phyloP scores from a whole-genome alignment of 176 grass and related monocot species.

The Chloris gayana region DNA sequence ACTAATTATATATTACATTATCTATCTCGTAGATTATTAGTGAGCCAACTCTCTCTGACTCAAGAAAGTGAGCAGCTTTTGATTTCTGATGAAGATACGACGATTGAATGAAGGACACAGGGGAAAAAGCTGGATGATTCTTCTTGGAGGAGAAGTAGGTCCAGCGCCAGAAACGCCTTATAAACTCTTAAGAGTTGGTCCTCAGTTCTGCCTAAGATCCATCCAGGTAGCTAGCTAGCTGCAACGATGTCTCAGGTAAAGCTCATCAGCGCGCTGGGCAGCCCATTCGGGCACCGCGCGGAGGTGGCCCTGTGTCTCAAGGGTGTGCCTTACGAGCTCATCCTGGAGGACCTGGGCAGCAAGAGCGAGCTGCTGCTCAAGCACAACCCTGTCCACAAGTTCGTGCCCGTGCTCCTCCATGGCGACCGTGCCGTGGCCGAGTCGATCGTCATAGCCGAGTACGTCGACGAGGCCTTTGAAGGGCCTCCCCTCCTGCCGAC shows the following conservation, averaged over 20 bases:
- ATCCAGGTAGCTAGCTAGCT: rapidly evolving
- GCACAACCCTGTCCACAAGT: constrained; percentile 51
- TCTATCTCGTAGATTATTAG: neutral
- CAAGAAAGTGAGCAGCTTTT: neutral
- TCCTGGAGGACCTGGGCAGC: neutral
- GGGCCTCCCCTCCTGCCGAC: constrained; percentile 1
- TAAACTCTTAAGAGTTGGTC: neutral
- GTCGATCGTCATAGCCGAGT: constrained; percentile 53
- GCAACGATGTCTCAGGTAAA: neutral
- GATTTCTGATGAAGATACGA: neutral
- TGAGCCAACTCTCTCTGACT: neutral
- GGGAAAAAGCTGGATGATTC: neutral
- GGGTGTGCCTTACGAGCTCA: neutral
- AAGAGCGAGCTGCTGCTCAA: constrained; percentile 53
- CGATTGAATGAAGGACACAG: neutral
- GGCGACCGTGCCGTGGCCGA: constrained; percentile 22
- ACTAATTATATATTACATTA: neutral
- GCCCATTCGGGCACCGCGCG: neutral
- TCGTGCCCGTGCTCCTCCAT: constrained; percentile 51
- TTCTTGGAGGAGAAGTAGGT: neutral
- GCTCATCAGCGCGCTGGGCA: neutral
- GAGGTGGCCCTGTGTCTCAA: neutral
- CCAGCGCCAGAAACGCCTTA: neutral
- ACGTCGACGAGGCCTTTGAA: constrained; percentile 48
- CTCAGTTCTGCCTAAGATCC: neutral